phyloP scores from a whole-genome alignment of 2,329 filamentous ascomycete genomes.

The Stemphylium vesicarium region DNA sequence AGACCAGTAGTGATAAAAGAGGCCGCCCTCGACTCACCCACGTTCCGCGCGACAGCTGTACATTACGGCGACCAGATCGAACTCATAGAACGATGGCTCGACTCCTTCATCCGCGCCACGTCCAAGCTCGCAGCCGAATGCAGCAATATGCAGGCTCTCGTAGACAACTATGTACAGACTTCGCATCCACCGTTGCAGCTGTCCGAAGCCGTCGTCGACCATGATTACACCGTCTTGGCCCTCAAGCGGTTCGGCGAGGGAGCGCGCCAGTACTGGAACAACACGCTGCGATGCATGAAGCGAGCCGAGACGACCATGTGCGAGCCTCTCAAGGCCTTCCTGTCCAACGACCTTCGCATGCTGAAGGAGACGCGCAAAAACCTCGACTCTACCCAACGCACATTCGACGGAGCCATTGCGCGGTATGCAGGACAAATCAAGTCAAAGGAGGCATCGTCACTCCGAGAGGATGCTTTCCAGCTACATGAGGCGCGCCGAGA shows the following conservation, averaged over 20 bases:
- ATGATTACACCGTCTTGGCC: constrained; percentile 91
- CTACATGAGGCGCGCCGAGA: constrained; percentile 90
- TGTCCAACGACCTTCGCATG: constrained; percentile 77
- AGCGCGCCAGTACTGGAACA: constrained; percentile 85
- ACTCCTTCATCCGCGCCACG: constrained; percentile 68
- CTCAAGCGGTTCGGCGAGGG: constrained; percentile 85
- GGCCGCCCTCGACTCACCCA: constrained; percentile 94
- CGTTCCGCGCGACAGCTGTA: constrained; percentile 83
- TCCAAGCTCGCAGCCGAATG: constrained; percentile 70
- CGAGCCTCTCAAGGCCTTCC: constrained; percentile 81
- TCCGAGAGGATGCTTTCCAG: constrained; percentile 94
- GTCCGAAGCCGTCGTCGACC: constrained; percentile 86
- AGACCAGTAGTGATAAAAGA: constrained; percentile 89
- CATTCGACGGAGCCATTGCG: constrained; percentile 80
- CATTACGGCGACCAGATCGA: constrained; percentile 95
- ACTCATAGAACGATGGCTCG: constrained; percentile 89
- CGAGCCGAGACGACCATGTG: constrained; percentile 77
- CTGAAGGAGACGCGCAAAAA: constrained; percentile 84
- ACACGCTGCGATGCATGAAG: constrained; percentile 74
- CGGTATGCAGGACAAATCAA: constrained; percentile 87
- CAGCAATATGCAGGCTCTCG: constrained; percentile 75
- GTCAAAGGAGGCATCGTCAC: constrained; percentile 87
- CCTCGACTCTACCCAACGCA: constrained; percentile 81
- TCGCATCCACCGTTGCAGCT: constrained; percentile 75
- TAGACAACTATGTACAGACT: constrained; percentile 77